Conservation (phyloP, 179 eudicot genomes). For the Corrigiola litoralis region DNA sequence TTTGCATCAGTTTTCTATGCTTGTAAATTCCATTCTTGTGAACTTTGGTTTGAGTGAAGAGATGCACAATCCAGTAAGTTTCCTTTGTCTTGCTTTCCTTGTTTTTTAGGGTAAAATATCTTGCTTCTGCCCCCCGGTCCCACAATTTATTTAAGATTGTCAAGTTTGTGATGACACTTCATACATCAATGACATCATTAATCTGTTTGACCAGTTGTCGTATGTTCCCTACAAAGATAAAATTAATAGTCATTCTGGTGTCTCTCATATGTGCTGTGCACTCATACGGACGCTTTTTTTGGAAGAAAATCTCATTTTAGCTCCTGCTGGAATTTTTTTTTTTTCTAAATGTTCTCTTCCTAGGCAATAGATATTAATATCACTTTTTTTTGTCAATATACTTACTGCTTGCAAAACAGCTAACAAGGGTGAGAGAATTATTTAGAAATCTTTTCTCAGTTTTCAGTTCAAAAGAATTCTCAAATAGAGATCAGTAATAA, state of each 20-base stretch:
- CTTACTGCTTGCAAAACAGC: background rate
- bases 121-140: background rate
- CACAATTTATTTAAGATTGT: background rate
- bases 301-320: background rate
- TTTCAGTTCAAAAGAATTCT: too few species aligned
- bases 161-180: background rate
- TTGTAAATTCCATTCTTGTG: conserved; percentile 74
- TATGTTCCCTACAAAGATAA: background rate
- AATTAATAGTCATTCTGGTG: too few species aligned
- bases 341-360: too few species aligned
- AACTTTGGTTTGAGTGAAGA: conserved; percentile 87
- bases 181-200: background rate
- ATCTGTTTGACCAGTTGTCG: background rate
- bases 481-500: too few species aligned
- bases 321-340: too few species aligned
- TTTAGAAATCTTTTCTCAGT: background rate
- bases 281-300: too few species aligned
- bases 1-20: conserved; percentile 56
- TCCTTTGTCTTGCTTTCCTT: background rate
- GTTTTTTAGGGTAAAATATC: too few species aligned
- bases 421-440: background rate
- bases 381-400: too few species aligned
- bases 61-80: conserved; percentile 93
- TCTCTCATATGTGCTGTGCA: too few species aligned
- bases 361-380: too few species aligned